Conservation (phyloP, 169 alveolate species). For the Miamiensis avidus region DNA sequence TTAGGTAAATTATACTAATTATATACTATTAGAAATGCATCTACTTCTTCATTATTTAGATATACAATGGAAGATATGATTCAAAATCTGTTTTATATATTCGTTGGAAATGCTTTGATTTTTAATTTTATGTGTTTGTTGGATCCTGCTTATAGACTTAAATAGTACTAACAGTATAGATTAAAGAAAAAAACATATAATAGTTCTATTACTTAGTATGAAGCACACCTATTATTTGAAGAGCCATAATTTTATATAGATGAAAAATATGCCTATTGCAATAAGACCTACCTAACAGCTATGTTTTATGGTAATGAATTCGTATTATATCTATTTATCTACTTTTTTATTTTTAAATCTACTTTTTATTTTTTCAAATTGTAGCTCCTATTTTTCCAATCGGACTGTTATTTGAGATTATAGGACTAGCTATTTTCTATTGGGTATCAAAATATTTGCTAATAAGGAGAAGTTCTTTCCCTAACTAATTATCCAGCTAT, state of each 20-base stretch:
- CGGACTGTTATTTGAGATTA: background rate
- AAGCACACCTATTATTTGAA: background rate
- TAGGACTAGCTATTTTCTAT: background rate
- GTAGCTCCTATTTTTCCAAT: background rate
- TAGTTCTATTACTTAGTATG: background rate
- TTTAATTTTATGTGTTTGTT: too few species aligned
- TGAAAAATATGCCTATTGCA: background rate
- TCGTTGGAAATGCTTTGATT: background rate
- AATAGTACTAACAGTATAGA: background rate
- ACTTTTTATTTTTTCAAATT: too few species aligned
- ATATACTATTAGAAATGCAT: too few species aligned
- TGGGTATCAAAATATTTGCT: background rate
- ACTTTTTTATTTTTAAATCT: too few species aligned
- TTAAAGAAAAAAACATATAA: background rate
- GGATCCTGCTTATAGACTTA: background rate
- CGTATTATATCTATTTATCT: too few species aligned
- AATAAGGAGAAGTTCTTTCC: background rate
- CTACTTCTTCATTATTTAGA: background rate
- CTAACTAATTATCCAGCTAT: background rate
- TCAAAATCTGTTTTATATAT: too few species aligned
- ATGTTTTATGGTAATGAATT: too few species aligned
- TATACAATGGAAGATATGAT: background rate
- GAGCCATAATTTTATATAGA: background rate
- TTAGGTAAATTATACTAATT: background rate
- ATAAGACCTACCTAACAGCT: background rate